Evolutionary conservation across 495 filamentous ascomycete genomes (phyloP).

Genomic region (Aspergillus carlsbadensis): DNA sequence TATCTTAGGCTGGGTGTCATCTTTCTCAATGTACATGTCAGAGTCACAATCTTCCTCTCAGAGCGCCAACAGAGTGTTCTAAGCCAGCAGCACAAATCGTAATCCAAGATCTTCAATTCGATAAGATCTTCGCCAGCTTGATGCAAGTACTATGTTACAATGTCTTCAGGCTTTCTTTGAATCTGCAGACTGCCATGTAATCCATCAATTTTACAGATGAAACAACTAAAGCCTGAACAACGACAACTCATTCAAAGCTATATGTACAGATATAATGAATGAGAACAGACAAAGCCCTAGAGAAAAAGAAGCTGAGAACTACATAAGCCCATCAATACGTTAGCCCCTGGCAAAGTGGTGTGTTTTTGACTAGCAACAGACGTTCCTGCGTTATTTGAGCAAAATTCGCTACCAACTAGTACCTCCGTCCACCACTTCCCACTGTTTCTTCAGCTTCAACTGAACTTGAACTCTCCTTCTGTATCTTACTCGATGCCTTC

Average conservation of each 20-base stretch:
- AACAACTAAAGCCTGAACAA: too few relatives aligned
- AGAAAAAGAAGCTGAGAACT: not conserved
- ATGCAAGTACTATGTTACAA: not conserved
- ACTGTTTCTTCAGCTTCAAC: not conserved
- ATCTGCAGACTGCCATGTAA: not conserved
- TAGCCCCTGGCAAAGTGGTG: not conserved
- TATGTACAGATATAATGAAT: not conserved
- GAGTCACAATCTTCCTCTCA: too few relatives aligned
- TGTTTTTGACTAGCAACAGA: not conserved
- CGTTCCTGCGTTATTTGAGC: slow-evolving; percentile 6
- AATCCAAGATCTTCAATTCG: too few relatives aligned
- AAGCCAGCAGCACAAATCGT: too few relatives aligned
- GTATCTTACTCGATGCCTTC: not conserved
- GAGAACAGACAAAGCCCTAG: not conserved
- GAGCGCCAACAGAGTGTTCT: too few relatives aligned
- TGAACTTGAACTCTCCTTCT: not conserved
- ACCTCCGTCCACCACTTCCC: not conserved
- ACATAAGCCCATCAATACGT: not conserved
- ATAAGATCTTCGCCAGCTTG: not conserved
- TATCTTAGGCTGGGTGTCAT: not conserved
- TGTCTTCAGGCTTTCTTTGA: not conserved
- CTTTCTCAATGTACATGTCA: too few relatives aligned
- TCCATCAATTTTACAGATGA: not conserved
- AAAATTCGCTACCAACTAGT: not conserved
- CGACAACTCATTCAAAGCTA: not conserved